Evolutionary conservation across 768 basidiomycete species (phyloP).

Genomic region (Lentinus brumalis): DNA sequence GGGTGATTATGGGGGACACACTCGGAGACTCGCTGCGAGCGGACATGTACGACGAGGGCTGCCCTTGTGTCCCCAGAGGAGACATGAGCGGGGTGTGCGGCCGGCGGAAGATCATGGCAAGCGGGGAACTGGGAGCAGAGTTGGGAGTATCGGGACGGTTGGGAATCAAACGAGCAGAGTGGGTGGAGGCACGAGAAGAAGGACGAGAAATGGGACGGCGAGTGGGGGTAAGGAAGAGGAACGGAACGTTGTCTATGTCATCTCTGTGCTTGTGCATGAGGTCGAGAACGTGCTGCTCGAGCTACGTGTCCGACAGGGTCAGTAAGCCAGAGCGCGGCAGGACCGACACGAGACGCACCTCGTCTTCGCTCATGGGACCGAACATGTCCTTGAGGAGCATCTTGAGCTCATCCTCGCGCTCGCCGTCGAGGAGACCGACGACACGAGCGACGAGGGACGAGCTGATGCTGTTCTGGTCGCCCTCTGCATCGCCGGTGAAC

Average conservation of each 20-base stretch:
- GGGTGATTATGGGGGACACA: slow-evolving; percentile 68
- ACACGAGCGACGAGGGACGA: slow-evolving; percentile 69
- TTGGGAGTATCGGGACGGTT: slow-evolving; percentile 76
- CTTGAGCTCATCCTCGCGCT: slow-evolving; percentile 89
- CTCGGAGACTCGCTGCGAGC: slow-evolving; percentile 55
- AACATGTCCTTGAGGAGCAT: slow-evolving; percentile 67
- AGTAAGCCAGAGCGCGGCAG: neutral
- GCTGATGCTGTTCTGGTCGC: slow-evolving; percentile 58
- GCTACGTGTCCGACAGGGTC: slow-evolving; percentile 40
- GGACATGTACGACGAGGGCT: slow-evolving; percentile 58
- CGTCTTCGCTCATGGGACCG: slow-evolving; percentile 60
- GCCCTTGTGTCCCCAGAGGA: slow-evolving; percentile 61
- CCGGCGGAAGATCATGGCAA: slow-evolving; percentile 70
- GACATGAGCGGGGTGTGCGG: slow-evolving; percentile 82
- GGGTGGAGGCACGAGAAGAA: slow-evolving; percentile 75
- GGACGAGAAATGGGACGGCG: slow-evolving; percentile 79
- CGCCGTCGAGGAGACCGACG: slow-evolving; percentile 70
- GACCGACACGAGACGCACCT: slow-evolving; percentile 44
- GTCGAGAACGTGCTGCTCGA: slow-evolving; percentile 89
- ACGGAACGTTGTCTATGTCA: slow-evolving; percentile 80
- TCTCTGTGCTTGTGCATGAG: slow-evolving; percentile 96
- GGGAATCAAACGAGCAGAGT: slow-evolving; percentile 61
- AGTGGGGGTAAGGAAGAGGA: slow-evolving; percentile 79
- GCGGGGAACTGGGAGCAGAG: slow-evolving; percentile 75
- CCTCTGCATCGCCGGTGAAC: slow-evolving; percentile 41